These are phyloP conservation scores for Aspergillus conjunctus DNA, from an alignment of 495 filamentous ascomycete species.

Conservation along the genomic window DNA sequence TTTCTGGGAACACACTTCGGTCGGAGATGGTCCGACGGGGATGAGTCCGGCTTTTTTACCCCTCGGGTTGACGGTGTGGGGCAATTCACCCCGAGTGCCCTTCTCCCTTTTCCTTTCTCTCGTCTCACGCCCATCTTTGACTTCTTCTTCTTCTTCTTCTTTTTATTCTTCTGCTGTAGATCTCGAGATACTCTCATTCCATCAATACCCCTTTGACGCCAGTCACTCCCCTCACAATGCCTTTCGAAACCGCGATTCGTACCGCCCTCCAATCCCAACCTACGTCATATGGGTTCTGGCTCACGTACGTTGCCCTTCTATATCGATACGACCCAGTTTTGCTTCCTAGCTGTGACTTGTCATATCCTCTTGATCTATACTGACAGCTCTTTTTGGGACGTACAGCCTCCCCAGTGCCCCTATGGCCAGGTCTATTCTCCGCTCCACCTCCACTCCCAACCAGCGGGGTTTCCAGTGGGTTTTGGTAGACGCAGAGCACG, in stretches of 20 bases:
- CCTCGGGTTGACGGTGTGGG: background rate
- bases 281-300: conserved; percentile 40
- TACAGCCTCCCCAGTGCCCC: conserved; percentile 38
- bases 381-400: background rate
- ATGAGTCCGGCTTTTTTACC: no score
- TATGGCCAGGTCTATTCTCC: conserved; percentile 41
- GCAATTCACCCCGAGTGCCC: background rate
- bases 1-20: no score
- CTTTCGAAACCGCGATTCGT: conserved; percentile 31
- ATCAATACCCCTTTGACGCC: background rate
- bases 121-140: no score
- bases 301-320: conserved; percentile 33
- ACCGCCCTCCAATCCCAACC: conserved; percentile 23
- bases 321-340: background rate
- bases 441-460: conserved; percentile 30
- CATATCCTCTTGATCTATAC: background rate
- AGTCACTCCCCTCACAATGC: conserved; percentile 24
- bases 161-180: no score
- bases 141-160: no score
- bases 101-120: no score
- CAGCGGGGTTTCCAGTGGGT: conserved; percentile 60
- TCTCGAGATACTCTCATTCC: no score
- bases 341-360: background rate
- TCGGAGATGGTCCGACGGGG: no score
- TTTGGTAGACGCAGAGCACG: conserved; percentile 78